These are phyloP conservation scores for Cyclotella kingstonii DNA, from an alignment of 108 stramenopile species.

Conservation along the genomic window DNA sequence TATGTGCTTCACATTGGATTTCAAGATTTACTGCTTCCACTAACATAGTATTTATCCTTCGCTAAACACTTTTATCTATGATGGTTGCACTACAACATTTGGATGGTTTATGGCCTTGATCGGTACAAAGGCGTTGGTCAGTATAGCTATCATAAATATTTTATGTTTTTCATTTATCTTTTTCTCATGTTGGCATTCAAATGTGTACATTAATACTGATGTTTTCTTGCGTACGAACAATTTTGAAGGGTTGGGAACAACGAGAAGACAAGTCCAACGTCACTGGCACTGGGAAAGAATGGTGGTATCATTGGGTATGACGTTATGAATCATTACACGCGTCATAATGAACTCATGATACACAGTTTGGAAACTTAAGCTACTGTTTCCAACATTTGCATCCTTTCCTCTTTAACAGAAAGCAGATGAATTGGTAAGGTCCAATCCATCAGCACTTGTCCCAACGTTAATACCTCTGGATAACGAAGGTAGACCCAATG, in stretches of 20 bases:
- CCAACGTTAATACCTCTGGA: conserved; percentile 75
- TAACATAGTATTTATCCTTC: not conserved
- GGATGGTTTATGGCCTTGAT: too few relatives aligned
- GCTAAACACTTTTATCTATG: not conserved
- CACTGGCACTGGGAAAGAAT: conserved; percentile 75
- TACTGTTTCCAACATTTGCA: too few relatives aligned
- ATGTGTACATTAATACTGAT: too few relatives aligned
- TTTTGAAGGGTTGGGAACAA: conserved; percentile 70
- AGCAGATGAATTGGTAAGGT: conserved; percentile 62
- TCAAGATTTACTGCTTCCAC: not conserved
- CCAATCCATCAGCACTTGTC: conserved; percentile 71
- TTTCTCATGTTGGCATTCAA: too few relatives aligned
- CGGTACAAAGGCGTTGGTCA: conserved; percentile 19
- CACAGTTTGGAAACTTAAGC: too few relatives aligned
- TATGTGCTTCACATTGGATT: not conserved
- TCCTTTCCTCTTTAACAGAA: conserved; percentile 35
- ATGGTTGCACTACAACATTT: too few relatives aligned
- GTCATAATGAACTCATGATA: not conserved
- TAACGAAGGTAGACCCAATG: conserved; percentile 36
- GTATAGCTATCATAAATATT: not conserved
- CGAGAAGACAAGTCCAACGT: conserved; percentile 64
- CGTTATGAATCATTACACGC: too few relatives aligned
- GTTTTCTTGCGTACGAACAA: too few relatives aligned
- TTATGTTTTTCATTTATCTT: too few relatives aligned
- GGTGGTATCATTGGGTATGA: conserved; percentile 85